These are phyloP conservation scores for Nelumbo lutea DNA, from an alignment of 164 flowering plant genomes.

Conservation along the genomic window DNA sequence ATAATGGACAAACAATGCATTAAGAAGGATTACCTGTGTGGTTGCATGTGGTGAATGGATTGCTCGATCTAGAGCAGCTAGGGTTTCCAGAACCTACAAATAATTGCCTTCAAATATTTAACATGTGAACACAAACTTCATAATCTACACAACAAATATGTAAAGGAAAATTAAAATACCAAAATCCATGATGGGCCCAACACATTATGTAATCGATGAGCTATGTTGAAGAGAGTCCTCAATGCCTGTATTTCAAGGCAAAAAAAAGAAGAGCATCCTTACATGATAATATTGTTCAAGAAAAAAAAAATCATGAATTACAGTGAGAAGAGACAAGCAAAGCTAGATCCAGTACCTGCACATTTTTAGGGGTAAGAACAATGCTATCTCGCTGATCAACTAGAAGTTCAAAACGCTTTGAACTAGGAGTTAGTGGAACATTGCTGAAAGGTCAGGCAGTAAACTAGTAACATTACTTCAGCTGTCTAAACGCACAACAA, in stretches of 20 bases:
- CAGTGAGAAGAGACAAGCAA: not conserved
- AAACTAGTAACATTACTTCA: conserved; percentile 5
- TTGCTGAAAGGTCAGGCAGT: conserved; percentile 33
- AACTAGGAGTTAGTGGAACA: conserved; percentile 61
- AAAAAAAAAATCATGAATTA: not conserved
- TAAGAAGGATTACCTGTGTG: conserved; percentile 58
- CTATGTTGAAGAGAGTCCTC: conserved; percentile 94
- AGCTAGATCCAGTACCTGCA: conserved; percentile 56
- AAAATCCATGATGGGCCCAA: conserved; percentile 96
- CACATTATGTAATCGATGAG: conserved; percentile 87
- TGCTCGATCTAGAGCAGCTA: conserved; percentile 86
- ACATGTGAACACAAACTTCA: not conserved
- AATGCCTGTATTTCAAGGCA: conserved; percentile 51
- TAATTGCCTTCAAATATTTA: conserved; percentile 8
- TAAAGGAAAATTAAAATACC: conserved; percentile 41
- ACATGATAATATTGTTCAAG: not conserved
- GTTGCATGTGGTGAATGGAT: conserved; percentile 98
- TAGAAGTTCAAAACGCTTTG: conserved; percentile 60
- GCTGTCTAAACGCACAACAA: not conserved
- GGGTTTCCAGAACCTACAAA: conserved; percentile 86
- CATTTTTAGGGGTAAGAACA: conserved; percentile 90
- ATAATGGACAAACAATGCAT: not conserved
- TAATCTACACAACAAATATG: not conserved
- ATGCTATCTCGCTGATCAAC: conserved; percentile 69
- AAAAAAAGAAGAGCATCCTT: conserved; percentile 12